phyloP scores from a whole-genome alignment of 2,329 filamentous ascomycete genomes.

The Rosellinia necatrix region DNA sequence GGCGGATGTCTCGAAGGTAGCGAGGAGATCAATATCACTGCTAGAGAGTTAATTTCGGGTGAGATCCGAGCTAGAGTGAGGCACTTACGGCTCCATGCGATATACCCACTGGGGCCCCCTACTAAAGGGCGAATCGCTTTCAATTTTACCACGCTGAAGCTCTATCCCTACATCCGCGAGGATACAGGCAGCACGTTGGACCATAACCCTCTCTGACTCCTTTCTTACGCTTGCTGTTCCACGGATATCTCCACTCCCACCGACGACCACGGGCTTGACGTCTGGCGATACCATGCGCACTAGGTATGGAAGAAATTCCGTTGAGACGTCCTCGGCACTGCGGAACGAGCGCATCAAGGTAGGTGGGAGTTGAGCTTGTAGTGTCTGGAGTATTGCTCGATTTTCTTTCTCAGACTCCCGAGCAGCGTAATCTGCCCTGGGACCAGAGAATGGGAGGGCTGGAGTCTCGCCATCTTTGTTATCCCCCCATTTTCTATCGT shows the following conservation, averaged over 20 bases:
- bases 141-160: constrained; percentile 80
- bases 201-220: constrained; percentile 80
- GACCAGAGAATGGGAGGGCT: constrained; percentile 77
- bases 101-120: constrained; percentile 79
- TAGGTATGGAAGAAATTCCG: constrained; percentile 84
- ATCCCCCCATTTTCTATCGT: constrained; percentile 52
- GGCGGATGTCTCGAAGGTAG: constrained; percentile 72
- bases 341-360: constrained; percentile 78
- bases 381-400: constrained; percentile 70
- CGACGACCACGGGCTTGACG: constrained; percentile 86
- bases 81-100: constrained; percentile 87
- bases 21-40: constrained; percentile 75
- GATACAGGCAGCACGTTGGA: constrained; percentile 77
- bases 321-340: constrained; percentile 75
- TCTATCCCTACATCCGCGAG: constrained; percentile 82
- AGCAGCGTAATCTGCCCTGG: constrained; percentile 79
- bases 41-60: constrained; percentile 8
- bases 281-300: constrained; percentile 84
- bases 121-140: constrained; percentile 64
- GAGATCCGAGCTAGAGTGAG: not conserved
- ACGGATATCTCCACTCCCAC: constrained; percentile 66
- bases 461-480: constrained; percentile 53
- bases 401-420: constrained; percentile 82
- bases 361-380: constrained; percentile 74
- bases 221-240: constrained; percentile 85